phyloP scores from a whole-genome alignment of 768 basidiomycete genomes.

The Termitomyces sp. region DNA sequence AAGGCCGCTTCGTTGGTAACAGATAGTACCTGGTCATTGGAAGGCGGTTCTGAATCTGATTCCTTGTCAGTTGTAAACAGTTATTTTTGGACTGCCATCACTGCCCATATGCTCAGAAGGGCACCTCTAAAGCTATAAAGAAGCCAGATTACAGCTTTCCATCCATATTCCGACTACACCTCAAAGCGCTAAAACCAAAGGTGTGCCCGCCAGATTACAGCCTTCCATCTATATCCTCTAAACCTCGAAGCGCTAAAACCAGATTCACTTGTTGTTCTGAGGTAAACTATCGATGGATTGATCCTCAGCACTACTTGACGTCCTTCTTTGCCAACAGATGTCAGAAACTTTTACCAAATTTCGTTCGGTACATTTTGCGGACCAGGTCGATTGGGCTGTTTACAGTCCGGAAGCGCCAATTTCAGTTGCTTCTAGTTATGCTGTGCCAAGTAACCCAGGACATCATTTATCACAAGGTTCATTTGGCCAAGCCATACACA shows the following conservation, averaged over 20 bases:
- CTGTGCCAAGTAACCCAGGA: background rate
- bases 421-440: background rate
- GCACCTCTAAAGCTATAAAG: no score
- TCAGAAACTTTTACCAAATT: background rate
- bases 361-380: background rate
- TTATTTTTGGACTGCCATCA: background rate
- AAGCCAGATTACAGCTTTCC: background rate
- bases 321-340: background rate
- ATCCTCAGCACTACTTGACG: background rate
- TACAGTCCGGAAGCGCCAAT: background rate
- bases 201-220: no score
- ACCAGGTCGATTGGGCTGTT: background rate
- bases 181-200: background rate
- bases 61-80: background rate
- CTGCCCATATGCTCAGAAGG: background rate
- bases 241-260: background rate
- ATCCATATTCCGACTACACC: no score
- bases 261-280: background rate
- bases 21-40: background rate
- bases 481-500: background rate
- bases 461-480: background rate
- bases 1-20: background rate
- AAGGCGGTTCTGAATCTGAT: background rate
- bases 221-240: no score
- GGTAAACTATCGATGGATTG: background rate